Base-by-base conservation (phyloP, 2,329 filamentous ascomycete species). In the Colletotrichum coccodes region DNA sequence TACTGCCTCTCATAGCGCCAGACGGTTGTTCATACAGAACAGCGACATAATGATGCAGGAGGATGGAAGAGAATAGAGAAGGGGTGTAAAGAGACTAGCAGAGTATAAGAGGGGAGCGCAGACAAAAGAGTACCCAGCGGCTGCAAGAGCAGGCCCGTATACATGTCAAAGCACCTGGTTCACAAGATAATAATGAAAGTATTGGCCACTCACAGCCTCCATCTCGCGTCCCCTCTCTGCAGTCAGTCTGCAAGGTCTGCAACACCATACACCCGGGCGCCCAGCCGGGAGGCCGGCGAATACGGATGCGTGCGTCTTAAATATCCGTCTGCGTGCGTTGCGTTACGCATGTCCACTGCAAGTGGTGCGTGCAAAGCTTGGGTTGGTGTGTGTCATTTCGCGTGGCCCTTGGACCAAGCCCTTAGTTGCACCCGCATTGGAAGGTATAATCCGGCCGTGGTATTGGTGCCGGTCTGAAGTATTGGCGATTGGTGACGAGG, bases 371-470 rank as follows among this genome's bases (percentile, higher is more conserved):
- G 61, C 28, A 36, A n/a, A 23, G 52, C 58, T 34, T 38, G 50
- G 60, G 23, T 21, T 32, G 28, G 32, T 49, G 54, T 61, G 61
- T 61, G 54, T 61, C 66, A 69, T 69, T 69, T 69, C 66, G 66
- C 62, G 40, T 61, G 66, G 54, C 62, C 57, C 65, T 59, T 47
- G 36, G 32, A 21, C 32, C 46, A 28, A 60, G 60, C 60, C 65
- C 56, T 57, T 58, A 49, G 65, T 67, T 30, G 63, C 61, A 68
- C 58, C 67, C 63, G 63, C 52, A 62, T 61, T 57, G 26, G 63
- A 70, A 62, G 67, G 34, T 70, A 68, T 67, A 67, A 44, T 58
- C 62, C 67, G 56, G 63, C 26, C 34, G 40, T 66, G 32, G 57
- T 70, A 62, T 56, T 62, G 60, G 60, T 32, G 52, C 54, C 38